Percentiles rank a stretch among this genome's conserved stretches.
These are phyloP conservation scores for Saccharomycopsis hybrid DNA, from an alignment of 1,139 yeast genomes.

Conservation along the genomic window DNA sequence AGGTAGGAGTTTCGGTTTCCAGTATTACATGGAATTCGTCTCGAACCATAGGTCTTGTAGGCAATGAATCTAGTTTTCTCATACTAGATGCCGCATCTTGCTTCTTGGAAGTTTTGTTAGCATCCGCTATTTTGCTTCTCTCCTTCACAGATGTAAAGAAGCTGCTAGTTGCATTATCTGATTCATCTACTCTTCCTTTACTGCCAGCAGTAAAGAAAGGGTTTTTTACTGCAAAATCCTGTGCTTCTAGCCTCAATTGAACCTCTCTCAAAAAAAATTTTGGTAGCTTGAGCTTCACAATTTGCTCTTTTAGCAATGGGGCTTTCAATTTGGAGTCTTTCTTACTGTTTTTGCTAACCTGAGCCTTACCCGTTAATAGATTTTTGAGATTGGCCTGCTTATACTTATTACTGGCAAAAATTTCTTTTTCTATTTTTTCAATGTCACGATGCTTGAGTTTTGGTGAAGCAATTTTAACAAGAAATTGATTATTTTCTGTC, in stretches of 20 bases:
- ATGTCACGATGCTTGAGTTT: not conserved
- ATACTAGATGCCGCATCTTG: not conserved
- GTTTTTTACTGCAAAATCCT: conserved; percentile 7
- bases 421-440: conserved; percentile 6
- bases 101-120: not conserved
- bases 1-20: not conserved
- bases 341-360: not conserved
- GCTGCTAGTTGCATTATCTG: not conserved
- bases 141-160: conserved; percentile 7
- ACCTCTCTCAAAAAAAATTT: not conserved
- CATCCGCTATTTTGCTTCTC: conserved; percentile 4
- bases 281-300: conserved; percentile 8
- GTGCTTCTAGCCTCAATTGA: conserved; percentile 7
- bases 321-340: not conserved
- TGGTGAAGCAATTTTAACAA: not conserved
- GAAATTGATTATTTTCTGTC: not conserved
- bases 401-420: not conserved
- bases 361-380: not conserved
- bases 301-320: not conserved
- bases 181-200: not conserved
- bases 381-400: not conserved
- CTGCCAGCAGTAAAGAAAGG: conserved; percentile 14
- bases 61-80: no score
- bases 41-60: not conserved
- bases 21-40: conserved; percentile 17